Conservation (phyloP, 2,329 filamentous ascomycete species). For the Alternaria longipes region DNA sequence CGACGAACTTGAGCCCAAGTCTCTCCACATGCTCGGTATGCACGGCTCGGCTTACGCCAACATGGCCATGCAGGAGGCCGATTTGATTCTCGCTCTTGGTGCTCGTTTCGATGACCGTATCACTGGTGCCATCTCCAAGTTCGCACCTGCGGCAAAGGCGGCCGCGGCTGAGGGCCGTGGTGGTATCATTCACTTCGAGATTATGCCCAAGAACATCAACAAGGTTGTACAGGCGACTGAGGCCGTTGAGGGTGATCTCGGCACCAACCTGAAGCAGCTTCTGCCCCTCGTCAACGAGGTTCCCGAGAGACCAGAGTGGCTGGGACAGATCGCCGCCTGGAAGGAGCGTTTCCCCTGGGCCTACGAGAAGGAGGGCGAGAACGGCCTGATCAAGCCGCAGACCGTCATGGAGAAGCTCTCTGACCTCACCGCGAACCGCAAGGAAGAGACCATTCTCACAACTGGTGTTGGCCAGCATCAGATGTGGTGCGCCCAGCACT, state of each 20-base stretch:
- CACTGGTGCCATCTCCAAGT: conserved; percentile 81
- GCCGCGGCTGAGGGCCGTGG: conserved; percentile 86
- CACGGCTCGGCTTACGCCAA: conserved; percentile 97
- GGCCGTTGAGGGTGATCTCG: conserved; percentile 92
- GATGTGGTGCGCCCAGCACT: conserved; percentile 98
- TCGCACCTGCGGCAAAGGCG: conserved; percentile 85
- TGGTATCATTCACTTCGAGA: conserved; percentile 96
- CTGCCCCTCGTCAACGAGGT: conserved; percentile 74
- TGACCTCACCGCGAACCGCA: conserved; percentile 79
- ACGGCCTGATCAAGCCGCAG: conserved; percentile 92
- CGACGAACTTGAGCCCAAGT: conserved; percentile 92
- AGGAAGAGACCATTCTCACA: conserved; percentile 85
- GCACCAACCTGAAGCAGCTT: conserved; percentile 77
- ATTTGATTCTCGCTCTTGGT: conserved; percentile 93
- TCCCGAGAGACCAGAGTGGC: conserved; percentile 82
- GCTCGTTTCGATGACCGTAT: conserved; percentile 97
- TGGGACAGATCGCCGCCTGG: conserved; percentile 87
- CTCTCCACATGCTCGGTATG: conserved; percentile 98
- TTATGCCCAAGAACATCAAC: conserved; percentile 99
- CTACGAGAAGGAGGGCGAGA: conserved; percentile 79
- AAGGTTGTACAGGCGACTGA: conserved; percentile 98
- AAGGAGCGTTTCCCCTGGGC: conserved; percentile 89
- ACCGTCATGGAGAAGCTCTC: conserved; percentile 90
- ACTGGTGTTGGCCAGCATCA: conserved; percentile 98
- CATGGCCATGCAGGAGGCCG: conserved; percentile 96